These are phyloP conservation scores for Inga laurina DNA, from an alignment of 306 rosid genomes.

Conservation along the genomic window DNA sequence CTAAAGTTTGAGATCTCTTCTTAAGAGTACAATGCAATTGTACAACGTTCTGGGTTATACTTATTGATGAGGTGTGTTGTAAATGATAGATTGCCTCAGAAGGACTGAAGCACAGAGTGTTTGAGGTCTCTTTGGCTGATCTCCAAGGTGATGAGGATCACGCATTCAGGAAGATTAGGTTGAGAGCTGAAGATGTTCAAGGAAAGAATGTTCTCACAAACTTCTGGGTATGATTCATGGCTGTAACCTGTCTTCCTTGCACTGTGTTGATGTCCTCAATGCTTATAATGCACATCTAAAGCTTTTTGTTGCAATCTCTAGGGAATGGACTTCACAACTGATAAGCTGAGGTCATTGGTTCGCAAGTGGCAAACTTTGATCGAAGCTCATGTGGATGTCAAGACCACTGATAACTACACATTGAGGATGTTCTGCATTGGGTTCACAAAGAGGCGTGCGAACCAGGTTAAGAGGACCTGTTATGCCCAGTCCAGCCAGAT, in stretches of 20 bases:
- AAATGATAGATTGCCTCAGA: conserved; percentile 83
- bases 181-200: conserved; percentile 96
- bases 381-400: conserved; percentile 93
- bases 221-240: conserved; percentile 69
- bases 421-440: conserved; percentile 96
- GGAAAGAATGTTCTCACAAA: conserved; percentile 88
- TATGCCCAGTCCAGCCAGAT: conserved; percentile 93
- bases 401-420: conserved; percentile 80
- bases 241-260: not conserved
- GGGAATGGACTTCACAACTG: conserved; percentile 94
- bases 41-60: not conserved
- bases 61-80: not conserved
- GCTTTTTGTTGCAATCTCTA: not conserved
- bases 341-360: conserved; percentile 89
- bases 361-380: conserved; percentile 88
- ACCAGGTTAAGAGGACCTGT: conserved; percentile 94
- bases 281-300: not conserved
- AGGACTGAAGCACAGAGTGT: conserved; percentile 94
- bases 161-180: conserved; percentile 89
- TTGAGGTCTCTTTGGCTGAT: conserved; percentile 92
- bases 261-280: not conserved
- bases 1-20: not conserved
- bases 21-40: not conserved
- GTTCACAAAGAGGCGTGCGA: conserved; percentile 74
- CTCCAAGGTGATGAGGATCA: conserved; percentile 94